Evolutionary conservation across 345 rosid genomes (phyloP), one percentile per base, ranked within the genome.

Genomic region (Salix purpurea): DNA sequence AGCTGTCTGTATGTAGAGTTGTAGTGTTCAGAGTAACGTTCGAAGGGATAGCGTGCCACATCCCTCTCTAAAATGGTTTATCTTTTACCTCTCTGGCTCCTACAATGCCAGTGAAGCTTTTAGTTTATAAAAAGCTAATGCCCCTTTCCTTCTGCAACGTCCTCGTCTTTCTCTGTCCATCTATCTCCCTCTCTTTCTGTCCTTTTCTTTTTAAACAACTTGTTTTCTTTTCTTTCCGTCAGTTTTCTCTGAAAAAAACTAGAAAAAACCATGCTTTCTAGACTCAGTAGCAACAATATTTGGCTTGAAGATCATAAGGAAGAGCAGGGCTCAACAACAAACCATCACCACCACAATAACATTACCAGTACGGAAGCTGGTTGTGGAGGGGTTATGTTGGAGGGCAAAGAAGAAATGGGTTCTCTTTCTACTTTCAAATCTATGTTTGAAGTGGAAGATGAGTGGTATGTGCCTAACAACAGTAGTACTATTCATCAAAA

Each of bases 361-460:
- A 78, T 52, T 26, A 82, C 44, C 40, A 74, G 40, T 5, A 56
- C 19, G 28, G 40, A 24, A 23, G 64, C 64, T 58, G 26, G 64
- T 58, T 54, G 74, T 78, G 77, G 30, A 73, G 13, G 71, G 44
- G 44, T 69, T 24, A n/a, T 79, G 19, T 15, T 77, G 37, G 81
- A 82, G 64, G 77, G 74, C 69, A 84, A 77, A 68, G 87, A 86
- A 42, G 90, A 85, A 50, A 73, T 85, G 85, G 85, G 84, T 62
- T 76, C 87, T 30, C 75, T 87, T 14, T 71, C 89, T 21, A 68
- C 81, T 0, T 85, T 89, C 85, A 89, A 87, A 52, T 82, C 91
- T 78, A 79, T 89, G 87, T 80, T 89, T 52, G 90, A 84, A 32
- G 90, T 76, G 21, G 91, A 85, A 71, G 89, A 85, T n/a, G 90